These are phyloP conservation scores for Sporothrix mexicana DNA, from an alignment of 2,329 filamentous ascomycete genomes.

Conservation along the genomic window DNA sequence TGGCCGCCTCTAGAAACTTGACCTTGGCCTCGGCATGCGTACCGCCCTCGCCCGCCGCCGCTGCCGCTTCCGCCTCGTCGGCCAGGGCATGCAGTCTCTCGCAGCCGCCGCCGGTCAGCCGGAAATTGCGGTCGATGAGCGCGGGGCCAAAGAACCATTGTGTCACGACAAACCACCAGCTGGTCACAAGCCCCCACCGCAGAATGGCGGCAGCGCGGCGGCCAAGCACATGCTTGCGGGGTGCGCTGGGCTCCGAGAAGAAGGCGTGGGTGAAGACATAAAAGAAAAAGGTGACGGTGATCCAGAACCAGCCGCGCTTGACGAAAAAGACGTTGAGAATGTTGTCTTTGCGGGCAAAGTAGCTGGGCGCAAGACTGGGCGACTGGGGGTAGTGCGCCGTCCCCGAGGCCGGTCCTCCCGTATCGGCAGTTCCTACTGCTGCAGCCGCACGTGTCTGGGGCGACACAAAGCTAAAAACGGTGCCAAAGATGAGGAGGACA, in stretches of 20 bases:
- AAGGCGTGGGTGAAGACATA: conserved; percentile 72
- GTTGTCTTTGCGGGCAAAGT: conserved; percentile 94
- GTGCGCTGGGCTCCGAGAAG: conserved; percentile 36
- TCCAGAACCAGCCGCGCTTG: conserved; percentile 94
- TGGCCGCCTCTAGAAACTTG: conserved; percentile 55
- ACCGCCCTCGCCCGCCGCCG: neutral
- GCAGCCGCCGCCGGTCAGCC: conserved; percentile 86
- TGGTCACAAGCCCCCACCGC: conserved; percentile 75
- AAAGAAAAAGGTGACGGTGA: conserved; percentile 72
- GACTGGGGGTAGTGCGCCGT: conserved; percentile 46
- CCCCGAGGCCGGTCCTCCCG: conserved; percentile 36
- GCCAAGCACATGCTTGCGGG: conserved; percentile 33
- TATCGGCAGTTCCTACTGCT: conserved; percentile 67
- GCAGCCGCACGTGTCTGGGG: conserved; percentile 69
- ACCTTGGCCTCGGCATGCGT: neutral
- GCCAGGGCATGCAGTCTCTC: conserved; percentile 60
- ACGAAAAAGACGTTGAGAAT: conserved; percentile 92
- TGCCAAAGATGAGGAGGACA: conserved; percentile 76
- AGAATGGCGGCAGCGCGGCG: conserved; percentile 58
- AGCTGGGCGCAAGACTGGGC: conserved; percentile 68
- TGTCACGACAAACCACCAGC: conserved; percentile 83
- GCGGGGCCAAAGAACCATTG: conserved; percentile 97
- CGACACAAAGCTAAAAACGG: conserved; percentile 78
- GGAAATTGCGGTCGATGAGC: conserved; percentile 87
- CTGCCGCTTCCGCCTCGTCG: conserved; percentile 49